Percentiles rank a stretch among this genome's conserved stretches.
These are phyloP conservation scores for Candida argentea DNA, from an alignment of 805 yeast genomes.

Conservation along the genomic window DNA sequence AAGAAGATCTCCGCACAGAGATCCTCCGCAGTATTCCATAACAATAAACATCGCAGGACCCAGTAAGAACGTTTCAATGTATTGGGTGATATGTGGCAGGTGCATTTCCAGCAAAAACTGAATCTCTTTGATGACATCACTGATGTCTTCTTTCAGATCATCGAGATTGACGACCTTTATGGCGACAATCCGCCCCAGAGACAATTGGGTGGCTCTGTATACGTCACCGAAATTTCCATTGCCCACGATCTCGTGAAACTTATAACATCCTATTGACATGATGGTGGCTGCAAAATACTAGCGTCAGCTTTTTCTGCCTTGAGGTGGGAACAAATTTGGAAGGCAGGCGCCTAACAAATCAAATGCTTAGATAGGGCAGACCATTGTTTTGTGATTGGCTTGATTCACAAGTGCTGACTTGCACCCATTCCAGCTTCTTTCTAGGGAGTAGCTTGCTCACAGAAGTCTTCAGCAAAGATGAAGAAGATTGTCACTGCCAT, in stretches of 20 bases:
- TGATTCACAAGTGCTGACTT: too few relatives aligned
- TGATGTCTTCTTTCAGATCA: conserved; percentile 65
- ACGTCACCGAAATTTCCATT: conserved; percentile 86
- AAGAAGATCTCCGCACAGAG: conserved; percentile 74
- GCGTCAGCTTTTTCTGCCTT: too few relatives aligned
- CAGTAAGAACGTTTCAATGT: conserved; percentile 49
- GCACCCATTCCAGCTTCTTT: too few relatives aligned
- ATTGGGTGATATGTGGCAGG: conserved; percentile 57
- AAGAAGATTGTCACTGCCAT: too few relatives aligned
- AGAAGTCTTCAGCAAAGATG: too few relatives aligned
- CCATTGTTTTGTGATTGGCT: too few relatives aligned
- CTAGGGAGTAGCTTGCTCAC: too few relatives aligned
- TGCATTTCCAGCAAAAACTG: conserved; percentile 57
- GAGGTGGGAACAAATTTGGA: too few relatives aligned
- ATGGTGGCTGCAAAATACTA: too few relatives aligned
- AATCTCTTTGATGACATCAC: conserved; percentile 65
- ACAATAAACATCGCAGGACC: conserved; percentile 75
- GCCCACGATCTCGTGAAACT: conserved; percentile 53
- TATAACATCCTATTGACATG: conserved; percentile 9
- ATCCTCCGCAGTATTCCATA: conserved; percentile 95
- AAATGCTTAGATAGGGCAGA: too few relatives aligned
- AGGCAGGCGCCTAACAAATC: too few relatives aligned
- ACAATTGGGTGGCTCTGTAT: conserved; percentile 39
- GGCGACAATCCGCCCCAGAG: conserved; percentile 49
- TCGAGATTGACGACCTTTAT: conserved; percentile 82